phyloP scores from a whole-genome alignment of 768 basidiomycete species.

The Suillus decipiens region DNA sequence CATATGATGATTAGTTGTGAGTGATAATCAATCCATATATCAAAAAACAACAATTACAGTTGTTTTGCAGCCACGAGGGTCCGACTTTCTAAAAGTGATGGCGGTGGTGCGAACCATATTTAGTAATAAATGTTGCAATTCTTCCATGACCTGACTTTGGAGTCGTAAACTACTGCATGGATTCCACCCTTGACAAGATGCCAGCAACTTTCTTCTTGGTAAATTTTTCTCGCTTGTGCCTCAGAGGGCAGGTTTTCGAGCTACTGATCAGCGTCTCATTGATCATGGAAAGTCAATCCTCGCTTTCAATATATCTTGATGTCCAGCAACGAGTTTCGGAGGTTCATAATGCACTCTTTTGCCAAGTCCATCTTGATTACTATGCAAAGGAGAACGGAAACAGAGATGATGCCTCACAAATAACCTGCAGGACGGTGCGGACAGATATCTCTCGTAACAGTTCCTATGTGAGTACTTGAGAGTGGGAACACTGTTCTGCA shows the following conservation, averaged over 20 bases:
- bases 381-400: background rate
- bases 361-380: background rate
- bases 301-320: background rate
- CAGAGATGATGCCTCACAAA: background rate
- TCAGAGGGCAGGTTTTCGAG: background rate
- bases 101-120: background rate
- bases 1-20: background rate
- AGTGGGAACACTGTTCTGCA: background rate
- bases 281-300: background rate
- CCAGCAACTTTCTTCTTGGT: background rate
- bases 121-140: no score
- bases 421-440: background rate
- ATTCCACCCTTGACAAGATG: background rate
- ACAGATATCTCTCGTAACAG: background rate
- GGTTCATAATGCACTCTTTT: background rate
- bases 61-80: background rate
- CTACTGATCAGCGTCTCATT: background rate
- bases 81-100: background rate
- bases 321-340: background rate
- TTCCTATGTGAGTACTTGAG: background rate
- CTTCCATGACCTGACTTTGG: background rate
- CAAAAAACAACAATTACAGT: background rate
- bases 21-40: background rate
- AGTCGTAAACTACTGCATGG: background rate
- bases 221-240: background rate